These are phyloP conservation scores for Cinchona pubescens DNA, from an alignment of 257 asterid species.

Conservation along the genomic window DNA sequence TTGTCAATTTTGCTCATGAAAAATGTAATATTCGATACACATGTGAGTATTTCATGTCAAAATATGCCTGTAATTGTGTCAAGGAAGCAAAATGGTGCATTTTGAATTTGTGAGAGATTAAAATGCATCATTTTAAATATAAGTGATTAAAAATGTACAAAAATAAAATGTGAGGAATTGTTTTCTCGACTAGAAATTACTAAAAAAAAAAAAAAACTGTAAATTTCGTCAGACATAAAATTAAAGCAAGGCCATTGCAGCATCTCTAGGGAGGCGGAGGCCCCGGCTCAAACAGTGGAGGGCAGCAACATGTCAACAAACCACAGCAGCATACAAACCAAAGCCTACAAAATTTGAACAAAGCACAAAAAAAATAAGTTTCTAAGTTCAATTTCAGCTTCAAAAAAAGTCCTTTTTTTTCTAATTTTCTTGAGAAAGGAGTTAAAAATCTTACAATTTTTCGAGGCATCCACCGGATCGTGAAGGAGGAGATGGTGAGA, in stretches of 20 bases:
- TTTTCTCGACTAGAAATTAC: not conserved
- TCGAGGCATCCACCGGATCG: not conserved
- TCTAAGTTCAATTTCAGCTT: not conserved
- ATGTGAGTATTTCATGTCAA: too few relatives aligned
- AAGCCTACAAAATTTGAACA: not conserved
- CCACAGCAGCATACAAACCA: constrained; percentile 18
- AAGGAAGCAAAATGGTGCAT: too few relatives aligned
- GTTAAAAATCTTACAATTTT: not conserved
- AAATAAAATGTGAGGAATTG: not conserved
- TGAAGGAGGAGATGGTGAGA: not conserved
- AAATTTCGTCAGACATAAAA: not conserved
- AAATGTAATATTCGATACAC: too few relatives aligned
- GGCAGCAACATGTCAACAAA: constrained; percentile 15
- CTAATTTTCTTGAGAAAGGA: not conserved
- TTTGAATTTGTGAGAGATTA: too few relatives aligned
- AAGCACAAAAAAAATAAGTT: not conserved
- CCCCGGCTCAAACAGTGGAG: constrained; percentile 14
- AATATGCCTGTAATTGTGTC: too few relatives aligned
- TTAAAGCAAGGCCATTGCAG: not conserved
- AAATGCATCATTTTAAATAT: too few relatives aligned
- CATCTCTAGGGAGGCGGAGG: constrained; percentile 1
- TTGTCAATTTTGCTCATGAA: too few relatives aligned
- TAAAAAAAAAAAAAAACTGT: too few relatives aligned
- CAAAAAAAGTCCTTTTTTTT: too few relatives aligned
- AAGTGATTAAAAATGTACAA: too few relatives aligned